Conservation (phyloP, 306 rosid genomes). For the Sicyos baderoa region DNA sequence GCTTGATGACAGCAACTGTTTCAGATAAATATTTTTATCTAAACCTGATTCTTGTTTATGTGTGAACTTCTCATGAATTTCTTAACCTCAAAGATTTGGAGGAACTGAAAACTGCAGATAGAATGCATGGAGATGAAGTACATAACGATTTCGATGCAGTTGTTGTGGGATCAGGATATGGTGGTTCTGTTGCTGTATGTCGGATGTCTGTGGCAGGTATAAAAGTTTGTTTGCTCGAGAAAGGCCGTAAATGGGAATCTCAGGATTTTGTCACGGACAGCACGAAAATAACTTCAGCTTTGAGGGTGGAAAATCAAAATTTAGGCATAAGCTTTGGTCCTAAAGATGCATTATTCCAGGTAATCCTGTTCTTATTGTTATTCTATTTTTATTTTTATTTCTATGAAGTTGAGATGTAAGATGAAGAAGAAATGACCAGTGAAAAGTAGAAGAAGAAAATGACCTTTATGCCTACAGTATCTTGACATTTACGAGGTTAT, state of each 20-base stretch:
- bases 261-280: slow-evolving; percentile 29
- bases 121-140: slow-evolving; percentile 21
- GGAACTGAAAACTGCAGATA: slow-evolving; percentile 1
- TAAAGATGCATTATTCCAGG: slow-evolving; percentile 33
- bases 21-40: slow-evolving; percentile 1
- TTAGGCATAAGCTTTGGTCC: slow-evolving; percentile 32
- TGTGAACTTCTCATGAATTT: background rate
- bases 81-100: slow-evolving; percentile 13
- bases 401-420: background rate
- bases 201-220: slow-evolving; percentile 29
- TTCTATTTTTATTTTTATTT: background rate
- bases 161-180: slow-evolving; percentile 35
- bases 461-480: background rate
- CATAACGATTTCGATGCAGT: slow-evolving; percentile 25
- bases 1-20: background rate
- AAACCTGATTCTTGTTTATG: background rate
- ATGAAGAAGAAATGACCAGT: background rate
- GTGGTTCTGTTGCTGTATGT: slow-evolving; percentile 34
- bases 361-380: slow-evolving; percentile 12
- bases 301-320: slow-evolving; percentile 25
- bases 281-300: slow-evolving; percentile 22
- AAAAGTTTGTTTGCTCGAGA: slow-evolving; percentile 26
- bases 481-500: background rate
- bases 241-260: slow-evolving; percentile 31
- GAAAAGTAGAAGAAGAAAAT: background rate